Percentiles rank a stretch among this genome's conserved stretches.
Evolutionary conservation across 805 yeast species (phyloP).

Genomic region (Kuraishia cidri): DNA sequence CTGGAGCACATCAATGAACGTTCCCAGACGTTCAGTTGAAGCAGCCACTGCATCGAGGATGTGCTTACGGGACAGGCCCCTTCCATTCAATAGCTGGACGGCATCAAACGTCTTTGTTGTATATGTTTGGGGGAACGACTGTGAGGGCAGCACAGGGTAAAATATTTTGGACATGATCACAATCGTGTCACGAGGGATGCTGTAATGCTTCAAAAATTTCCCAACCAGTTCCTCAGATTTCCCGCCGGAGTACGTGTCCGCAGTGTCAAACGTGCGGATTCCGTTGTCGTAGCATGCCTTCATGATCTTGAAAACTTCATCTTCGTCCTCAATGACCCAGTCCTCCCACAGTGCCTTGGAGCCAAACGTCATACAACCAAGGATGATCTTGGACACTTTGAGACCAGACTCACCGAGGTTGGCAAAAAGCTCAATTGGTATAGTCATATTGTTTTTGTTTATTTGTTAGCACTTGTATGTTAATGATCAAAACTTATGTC

Average conservation of each 20-base stretch:
- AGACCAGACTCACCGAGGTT: constrained; percentile 36
- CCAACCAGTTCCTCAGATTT: constrained; percentile 40
- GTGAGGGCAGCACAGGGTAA: constrained; percentile 10
- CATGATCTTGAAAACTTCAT: constrained; percentile 28
- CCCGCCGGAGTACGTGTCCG: constrained; percentile 39
- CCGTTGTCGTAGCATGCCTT: constrained; percentile 39
- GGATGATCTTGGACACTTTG: constrained; percentile 35
- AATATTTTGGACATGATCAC: constrained; percentile 44
- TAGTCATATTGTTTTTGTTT: neutral
- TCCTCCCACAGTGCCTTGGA: constrained; percentile 33
- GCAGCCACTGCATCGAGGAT: constrained; percentile 32
- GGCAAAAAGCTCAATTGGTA: neutral
- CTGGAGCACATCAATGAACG: constrained; percentile 44
- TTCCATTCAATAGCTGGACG: constrained; percentile 17
- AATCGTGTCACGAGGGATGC: constrained; percentile 42
- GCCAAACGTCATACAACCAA: constrained; percentile 50
- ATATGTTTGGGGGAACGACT: neutral
- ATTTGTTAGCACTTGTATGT: neutral
- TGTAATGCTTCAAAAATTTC: constrained; percentile 39
- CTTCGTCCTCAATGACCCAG: constrained; percentile 41
- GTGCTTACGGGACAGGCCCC: constrained; percentile 36
- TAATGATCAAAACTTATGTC: no score
- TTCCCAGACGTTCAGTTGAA: constrained; percentile 38
- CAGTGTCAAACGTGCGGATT: constrained; percentile 41
- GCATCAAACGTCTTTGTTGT: constrained; percentile 3